Base-by-base conservation (phyloP, 2,329 filamentous ascomycete species). In the Coniochaeta sp. region DNA sequence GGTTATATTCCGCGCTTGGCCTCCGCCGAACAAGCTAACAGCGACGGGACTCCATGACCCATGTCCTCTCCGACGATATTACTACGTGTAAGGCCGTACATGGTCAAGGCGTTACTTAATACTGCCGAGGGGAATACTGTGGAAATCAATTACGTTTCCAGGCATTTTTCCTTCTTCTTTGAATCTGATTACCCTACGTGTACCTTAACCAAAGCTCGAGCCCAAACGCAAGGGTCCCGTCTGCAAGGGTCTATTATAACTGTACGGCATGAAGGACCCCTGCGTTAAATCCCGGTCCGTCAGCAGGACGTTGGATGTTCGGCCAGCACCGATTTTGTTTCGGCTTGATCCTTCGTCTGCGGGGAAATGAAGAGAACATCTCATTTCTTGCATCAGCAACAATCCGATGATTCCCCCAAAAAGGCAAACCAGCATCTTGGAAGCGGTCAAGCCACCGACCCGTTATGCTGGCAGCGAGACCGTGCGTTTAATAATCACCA, bases 1-100 rank as follows among this genome's bases (percentile, higher is more conserved):
- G 47, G 47, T 52, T 52, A 52, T 28, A n/a, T 52, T 52, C 47
- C 47, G 47, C 47, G 47, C 47, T 31, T 52, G n/a, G 43, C n/a
- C 43, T 47, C 19, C 43, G 19, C 43, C 43, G 22, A 14, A 7
- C 38, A 19, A 9, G 38, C 38, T 43, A 43, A 43, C 38, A 9
- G 9, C 34, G 34, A 9, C 28, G 28, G 28, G 12, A 36, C 12
- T 36, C 34, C 8, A 12, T 14, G 11, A 36, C 34, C 34, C 34
- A 36, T 36, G 34, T 36, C 5, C 34, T 36, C 34, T 3, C 34
- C 34, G 34, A 36, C 34, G 28, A 31, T 36, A n/a, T 7, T 9
- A 17, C 38, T n/a, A n/a, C 17, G 38, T 40, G n/a, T n/a, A n/a
- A n/a, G n/a, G n/a, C n/a, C n/a, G n/a, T n/a, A 40, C 38, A 9